phyloP scores from a whole-genome alignment of 164 flowering plant species.

The Hamamelis virginiana region DNA sequence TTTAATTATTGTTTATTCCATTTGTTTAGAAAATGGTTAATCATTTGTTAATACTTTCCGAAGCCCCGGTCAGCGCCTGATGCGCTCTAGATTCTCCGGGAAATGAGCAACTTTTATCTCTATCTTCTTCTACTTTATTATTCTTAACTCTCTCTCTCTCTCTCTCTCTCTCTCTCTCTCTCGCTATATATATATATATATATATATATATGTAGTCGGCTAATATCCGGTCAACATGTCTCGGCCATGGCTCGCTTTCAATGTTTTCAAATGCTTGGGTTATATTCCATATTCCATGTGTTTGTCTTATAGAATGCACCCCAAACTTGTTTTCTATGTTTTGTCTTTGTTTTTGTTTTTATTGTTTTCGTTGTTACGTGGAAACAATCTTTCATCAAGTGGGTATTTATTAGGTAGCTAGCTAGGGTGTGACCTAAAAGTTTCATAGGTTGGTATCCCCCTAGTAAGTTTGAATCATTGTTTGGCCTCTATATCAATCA shows the following conservation, averaged over 20 bases:
- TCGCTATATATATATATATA: no score
- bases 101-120: constrained; percentile 27
- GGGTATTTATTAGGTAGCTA: no score
- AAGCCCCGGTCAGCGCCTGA: constrained; percentile 76
- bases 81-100: constrained; percentile 87
- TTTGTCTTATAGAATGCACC: constrained; percentile 36
- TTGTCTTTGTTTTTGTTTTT: neutral
- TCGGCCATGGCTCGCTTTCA: constrained; percentile 22
- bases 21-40: constrained; percentile 11
- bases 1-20: neutral
- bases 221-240: constrained; percentile 48
- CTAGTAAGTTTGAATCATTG: no score
- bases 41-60: constrained; percentile 40
- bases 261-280: constrained; percentile 25
- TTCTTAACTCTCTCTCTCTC: neutral
- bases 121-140: constrained; percentile 5
- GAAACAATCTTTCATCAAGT: neutral
- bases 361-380: neutral
- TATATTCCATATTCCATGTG: constrained; percentile 55
- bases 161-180: neutral
- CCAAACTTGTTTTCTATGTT: neutral
- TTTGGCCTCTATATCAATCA: no score
- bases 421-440: no score
- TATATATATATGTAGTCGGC: constrained; percentile 1
- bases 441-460: no score